Percentiles rank a stretch among this genome's conserved stretches.
These are phyloP conservation scores for Clavispora asparagi DNA, from an alignment of 805 yeast genomes.

Conservation along the genomic window DNA sequence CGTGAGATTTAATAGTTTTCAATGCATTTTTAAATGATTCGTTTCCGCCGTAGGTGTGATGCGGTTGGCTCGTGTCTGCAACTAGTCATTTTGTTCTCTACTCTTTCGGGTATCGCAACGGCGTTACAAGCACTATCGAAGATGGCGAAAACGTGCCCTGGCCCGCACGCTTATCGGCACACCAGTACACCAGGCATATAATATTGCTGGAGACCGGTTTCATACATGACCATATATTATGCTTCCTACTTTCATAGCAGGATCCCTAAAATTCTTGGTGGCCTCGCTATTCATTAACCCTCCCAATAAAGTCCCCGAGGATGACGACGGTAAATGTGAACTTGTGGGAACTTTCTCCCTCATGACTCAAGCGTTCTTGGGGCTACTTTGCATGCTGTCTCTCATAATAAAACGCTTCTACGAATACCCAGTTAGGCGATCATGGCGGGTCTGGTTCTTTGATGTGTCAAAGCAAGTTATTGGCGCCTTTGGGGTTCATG, in stretches of 20 bases:
- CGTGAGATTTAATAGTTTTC: neutral
- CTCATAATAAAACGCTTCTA: constrained; percentile 69
- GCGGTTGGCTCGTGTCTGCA: no score
- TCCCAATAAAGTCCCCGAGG: neutral
- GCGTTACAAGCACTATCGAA: neutral
- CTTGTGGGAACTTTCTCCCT: constrained; percentile 81
- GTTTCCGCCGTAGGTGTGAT: neutral
- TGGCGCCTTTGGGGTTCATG: constrained; percentile 83
- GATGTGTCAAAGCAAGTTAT: constrained; percentile 87
- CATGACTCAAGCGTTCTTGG: constrained; percentile 69
- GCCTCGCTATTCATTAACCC: neutral
- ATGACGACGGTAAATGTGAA: constrained; percentile 35
- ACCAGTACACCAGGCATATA: neutral
- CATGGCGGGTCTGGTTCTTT: constrained; percentile 82
- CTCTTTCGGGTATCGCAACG: no score
- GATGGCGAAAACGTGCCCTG: neutral
- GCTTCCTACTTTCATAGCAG: neutral
- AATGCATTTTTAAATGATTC: neutral
- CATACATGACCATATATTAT: neutral
- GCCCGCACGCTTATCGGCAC: neutral
- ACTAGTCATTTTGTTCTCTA: no score
- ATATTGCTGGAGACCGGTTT: neutral
- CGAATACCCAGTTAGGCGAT: constrained; percentile 76
- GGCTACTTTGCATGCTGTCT: constrained; percentile 68
- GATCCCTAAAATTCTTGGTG: neutral